These are phyloP conservation scores for Ophiocordyceps robertsii DNA, from an alignment of 2,329 filamentous ascomycete species.

Conservation along the genomic window DNA sequence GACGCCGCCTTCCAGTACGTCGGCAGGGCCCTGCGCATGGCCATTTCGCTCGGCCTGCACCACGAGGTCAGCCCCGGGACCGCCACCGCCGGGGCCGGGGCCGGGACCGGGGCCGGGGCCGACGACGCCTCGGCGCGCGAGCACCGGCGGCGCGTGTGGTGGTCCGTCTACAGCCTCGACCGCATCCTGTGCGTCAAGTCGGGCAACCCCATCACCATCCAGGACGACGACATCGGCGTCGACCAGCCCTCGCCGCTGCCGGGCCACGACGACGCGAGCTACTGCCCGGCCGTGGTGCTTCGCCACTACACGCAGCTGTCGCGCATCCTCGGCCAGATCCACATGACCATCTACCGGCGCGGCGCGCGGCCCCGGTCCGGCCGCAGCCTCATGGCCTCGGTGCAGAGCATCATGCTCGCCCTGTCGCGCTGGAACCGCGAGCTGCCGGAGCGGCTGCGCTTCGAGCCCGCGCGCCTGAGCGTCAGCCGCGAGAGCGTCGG, in stretches of 20 bases:
- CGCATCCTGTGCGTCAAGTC: conserved; percentile 38
- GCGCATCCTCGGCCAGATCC: conserved; percentile 35
- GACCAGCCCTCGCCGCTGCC: conserved; percentile 21
- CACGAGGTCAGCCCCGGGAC: conserved; percentile 27
- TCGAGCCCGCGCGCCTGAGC: conserved; percentile 30
- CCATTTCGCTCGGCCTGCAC: conserved; percentile 41
- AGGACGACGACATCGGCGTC: conserved; percentile 34
- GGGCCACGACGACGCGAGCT: conserved; percentile 17
- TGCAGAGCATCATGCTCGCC: conserved; percentile 34
- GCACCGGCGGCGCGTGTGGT: conserved; percentile 38
- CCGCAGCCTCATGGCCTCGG: conserved; percentile 31
- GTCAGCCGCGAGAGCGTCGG: conserved; percentile 36
- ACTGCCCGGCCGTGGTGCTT: conserved; percentile 33
- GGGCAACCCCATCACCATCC: conserved; percentile 39
- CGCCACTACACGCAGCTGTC: conserved; percentile 38
- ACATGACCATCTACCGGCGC: conserved; percentile 30
- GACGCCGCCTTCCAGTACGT: conserved; percentile 42
- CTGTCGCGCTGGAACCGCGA: conserved; percentile 35
- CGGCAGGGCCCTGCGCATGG: conserved; percentile 41
- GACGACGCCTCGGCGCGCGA: conserved; percentile 29
- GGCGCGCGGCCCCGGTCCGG: conserved; percentile 24
- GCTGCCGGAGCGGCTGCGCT: conserved; percentile 31
- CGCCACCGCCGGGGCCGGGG: conserved; percentile 22
- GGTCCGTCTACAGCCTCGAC: conserved; percentile 42
- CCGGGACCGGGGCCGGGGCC: conserved; percentile 3